phyloP scores from a whole-genome alignment of 2,329 filamentous ascomycete genomes.

The Colletotrichum karsti region DNA sequence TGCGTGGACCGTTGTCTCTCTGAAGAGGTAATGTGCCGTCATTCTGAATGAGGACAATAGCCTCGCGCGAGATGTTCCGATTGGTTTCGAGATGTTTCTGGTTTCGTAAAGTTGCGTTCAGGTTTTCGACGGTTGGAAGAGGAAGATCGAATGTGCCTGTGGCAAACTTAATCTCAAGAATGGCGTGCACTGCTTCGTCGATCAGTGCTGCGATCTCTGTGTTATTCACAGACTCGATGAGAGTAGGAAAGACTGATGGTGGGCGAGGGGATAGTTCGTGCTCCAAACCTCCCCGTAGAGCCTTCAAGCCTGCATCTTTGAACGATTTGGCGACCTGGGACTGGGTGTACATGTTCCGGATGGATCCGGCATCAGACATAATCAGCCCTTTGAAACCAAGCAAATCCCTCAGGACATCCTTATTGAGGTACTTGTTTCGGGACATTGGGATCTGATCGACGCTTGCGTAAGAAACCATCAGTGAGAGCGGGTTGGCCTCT shows the following conservation, averaged over 20 bases:
- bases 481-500: constrained; percentile 35
- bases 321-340: constrained; percentile 38
- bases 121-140: constrained; percentile 32
- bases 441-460: constrained; percentile 41
- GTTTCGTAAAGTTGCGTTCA: constrained; percentile 26
- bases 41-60: constrained; percentile 34
- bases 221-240: constrained; percentile 32
- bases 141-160: constrained; percentile 37
- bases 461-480: constrained; percentile 43
- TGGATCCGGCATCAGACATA: constrained; percentile 41
- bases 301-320: constrained; percentile 35
- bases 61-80: constrained; percentile 32
- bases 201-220: constrained; percentile 33
- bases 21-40: constrained; percentile 30
- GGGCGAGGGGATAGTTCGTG: constrained; percentile 37
- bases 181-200: constrained; percentile 34
- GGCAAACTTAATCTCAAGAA: constrained; percentile 40
- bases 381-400: constrained; percentile 42
- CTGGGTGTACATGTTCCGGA: constrained; percentile 37
- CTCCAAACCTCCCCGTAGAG: constrained; percentile 37
- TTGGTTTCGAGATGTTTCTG: constrained; percentile 28
- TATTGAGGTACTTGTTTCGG: constrained; percentile 40
- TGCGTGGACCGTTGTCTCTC: background rate
- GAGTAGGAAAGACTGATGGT: constrained; percentile 33
- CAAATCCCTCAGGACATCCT: constrained; percentile 34